A percentile compares a stretch with the other conserved stretches of the same genome.
phyloP scores from a whole-genome alignment of 2,329 filamentous ascomycete genomes.

The Talaromyces sp. region DNA sequence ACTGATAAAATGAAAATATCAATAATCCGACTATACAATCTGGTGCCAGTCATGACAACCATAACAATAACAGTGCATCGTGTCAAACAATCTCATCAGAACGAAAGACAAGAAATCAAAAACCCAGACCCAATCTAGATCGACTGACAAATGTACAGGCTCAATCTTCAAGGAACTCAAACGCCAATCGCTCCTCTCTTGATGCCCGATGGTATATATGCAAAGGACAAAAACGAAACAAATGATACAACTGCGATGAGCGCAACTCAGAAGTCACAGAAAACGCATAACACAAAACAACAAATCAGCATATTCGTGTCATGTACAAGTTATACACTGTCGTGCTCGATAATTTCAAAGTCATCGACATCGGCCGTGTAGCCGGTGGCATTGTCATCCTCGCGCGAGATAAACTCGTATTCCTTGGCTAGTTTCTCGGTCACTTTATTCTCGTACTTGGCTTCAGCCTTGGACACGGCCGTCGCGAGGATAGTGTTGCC shows the following conservation, averaged over 20 bases:
- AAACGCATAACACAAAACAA: neutral
- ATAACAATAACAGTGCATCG: neutral
- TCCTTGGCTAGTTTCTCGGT: constrained; percentile 61
- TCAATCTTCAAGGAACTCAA: constrained; percentile 30
- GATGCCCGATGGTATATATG: constrained; percentile 21
- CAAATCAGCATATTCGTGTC: no score
- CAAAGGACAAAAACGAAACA: constrained; percentile 8
- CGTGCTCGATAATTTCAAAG: constrained; percentile 42
- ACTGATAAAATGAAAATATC: neutral
- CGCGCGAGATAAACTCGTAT: constrained; percentile 53
- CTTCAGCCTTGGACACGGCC: constrained; percentile 56
- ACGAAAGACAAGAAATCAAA: neutral
- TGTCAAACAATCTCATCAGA: neutral
- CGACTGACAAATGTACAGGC: constrained; percentile 19
- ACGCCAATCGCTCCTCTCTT: constrained; percentile 25
- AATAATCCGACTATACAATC: neutral
- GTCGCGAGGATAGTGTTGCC: constrained; percentile 58
- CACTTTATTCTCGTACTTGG: constrained; percentile 58
- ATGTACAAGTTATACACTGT: constrained; percentile 24
- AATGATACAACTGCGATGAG: constrained; percentile 9
- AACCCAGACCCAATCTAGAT: neutral
- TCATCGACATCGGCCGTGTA: constrained; percentile 37
- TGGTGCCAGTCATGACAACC: neutral
- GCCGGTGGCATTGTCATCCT: constrained; percentile 30
- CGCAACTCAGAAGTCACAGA: neutral